These are phyloP conservation scores for Teratosphaeriaceae sp. DNA, from an alignment of 2,329 filamentous ascomycete species.

Conservation along the genomic window DNA sequence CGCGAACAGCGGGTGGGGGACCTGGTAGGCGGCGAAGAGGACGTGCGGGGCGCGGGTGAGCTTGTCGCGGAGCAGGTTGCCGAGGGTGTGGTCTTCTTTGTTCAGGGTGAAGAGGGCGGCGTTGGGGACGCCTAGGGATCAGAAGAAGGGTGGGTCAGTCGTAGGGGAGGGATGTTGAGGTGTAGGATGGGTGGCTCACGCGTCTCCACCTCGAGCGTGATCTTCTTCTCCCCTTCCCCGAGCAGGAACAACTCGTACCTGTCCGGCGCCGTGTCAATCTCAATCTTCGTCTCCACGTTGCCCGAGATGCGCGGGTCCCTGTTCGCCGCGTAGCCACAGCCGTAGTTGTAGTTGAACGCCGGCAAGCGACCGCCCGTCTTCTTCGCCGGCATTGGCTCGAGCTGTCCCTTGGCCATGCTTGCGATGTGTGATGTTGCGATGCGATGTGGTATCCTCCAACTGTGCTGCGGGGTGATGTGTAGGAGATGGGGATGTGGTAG, in stretches of 20 bases:
- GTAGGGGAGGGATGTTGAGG: background rate
- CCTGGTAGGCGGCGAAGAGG: conserved; percentile 87
- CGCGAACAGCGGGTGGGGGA: conserved; percentile 38
- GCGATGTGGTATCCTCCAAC: conserved; percentile 6
- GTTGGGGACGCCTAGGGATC: conserved; percentile 69
- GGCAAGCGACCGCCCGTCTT: conserved; percentile 1
- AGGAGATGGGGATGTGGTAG: conserved; percentile 7
- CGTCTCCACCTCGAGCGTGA: conserved; percentile 80
- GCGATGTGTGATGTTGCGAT: conserved; percentile 5
- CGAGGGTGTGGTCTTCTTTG: conserved; percentile 78
- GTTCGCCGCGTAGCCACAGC: conserved; percentile 9
- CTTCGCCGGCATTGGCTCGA: background rate
- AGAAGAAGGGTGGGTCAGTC: background rate
- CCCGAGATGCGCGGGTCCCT: conserved; percentile 16
- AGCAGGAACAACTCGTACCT: conserved; percentile 95
- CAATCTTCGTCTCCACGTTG: conserved; percentile 15
- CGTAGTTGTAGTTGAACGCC: conserved; percentile 8
- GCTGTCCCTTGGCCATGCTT: conserved; percentile 1
- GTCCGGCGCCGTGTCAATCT: conserved; percentile 24
- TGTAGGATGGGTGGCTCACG: conserved; percentile 50
- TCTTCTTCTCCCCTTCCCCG: conserved; percentile 83
- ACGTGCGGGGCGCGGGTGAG: conserved; percentile 80
- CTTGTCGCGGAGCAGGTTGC: conserved; percentile 79
- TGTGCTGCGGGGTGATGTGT: conserved; percentile 3
- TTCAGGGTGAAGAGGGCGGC: conserved; percentile 92